Base-by-base conservation (phyloP, 2,329 filamentous ascomycete species). In the Monosporascus sp. region DNA sequence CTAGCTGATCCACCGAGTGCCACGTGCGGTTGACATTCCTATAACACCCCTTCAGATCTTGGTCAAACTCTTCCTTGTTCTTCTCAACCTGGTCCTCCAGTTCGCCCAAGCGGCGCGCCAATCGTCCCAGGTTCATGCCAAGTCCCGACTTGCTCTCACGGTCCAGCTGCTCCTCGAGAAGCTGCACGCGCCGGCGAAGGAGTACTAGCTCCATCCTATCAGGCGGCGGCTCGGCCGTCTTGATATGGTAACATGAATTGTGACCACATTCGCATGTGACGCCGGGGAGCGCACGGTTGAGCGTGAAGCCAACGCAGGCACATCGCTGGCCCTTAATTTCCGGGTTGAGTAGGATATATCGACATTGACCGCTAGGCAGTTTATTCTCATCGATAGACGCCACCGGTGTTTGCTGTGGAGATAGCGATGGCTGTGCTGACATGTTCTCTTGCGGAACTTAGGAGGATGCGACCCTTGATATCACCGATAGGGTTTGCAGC, bases 191-290 rank as follows among this genome's bases (percentile, higher is more conserved):
- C 51, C 73, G 73, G 57, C 71, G 74, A 55, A 84, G 70, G 22
- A 71, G 69, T 37, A 78, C 77, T 24, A 81, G 60, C 57, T 82
- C 80, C 20, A 69, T 70, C 54, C 66, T 73, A 54, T 76, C 75
- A 1, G 68, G 65, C 7, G 74, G 68, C 14, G 68, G 65, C 51
- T 79, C 74, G 28, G 74, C 68, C n/a, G 73, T 73, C 57, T 74
- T 72, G 54, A 78, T 70, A 62, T 85, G 81, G 62, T 79, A 85
- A 65, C 81, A 84, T 37, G 81, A 78, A 51, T 82, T 74, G 62
- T 85, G 81, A 6, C 81, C 81, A 59, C 81, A 85, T 49, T 81
- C 75, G 60, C 81, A 85, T 20, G 70, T 75, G 51, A 79, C 78
- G 38, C 80, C 76, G 1, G 81, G 80, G 11, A 79, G 69, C n/a